Evolutionary conservation across 2,329 filamentous ascomycete species (phyloP).

Genomic region (Ophiostoma montium): DNA sequence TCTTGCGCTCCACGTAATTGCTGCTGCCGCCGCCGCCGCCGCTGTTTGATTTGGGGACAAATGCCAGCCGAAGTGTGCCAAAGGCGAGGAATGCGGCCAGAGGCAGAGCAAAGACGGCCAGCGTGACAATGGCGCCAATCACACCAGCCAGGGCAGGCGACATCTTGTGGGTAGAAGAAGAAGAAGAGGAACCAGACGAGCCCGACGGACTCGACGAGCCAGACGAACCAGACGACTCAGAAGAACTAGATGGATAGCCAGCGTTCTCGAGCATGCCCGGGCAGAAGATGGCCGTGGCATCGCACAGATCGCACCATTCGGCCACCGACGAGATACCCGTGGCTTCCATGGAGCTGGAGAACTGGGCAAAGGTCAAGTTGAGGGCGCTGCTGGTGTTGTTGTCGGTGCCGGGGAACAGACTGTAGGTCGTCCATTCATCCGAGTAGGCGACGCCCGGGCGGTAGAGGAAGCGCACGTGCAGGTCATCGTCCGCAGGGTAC

Average conservation of each 20-base stretch:
- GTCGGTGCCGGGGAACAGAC: slow-evolving; percentile 23
- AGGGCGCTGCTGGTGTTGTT: slow-evolving; percentile 18
- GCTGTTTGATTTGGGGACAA: slow-evolving; percentile 3
- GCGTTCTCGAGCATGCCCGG: slow-evolving; percentile 5
- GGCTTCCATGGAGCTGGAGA: slow-evolving; percentile 23
- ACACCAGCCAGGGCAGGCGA: slow-evolving; percentile 29
- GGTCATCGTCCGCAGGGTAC: slow-evolving; percentile 22
- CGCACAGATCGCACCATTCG: slow-evolving; percentile 33
- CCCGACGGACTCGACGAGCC: background rate
- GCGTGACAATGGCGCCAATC: slow-evolving; percentile 29
- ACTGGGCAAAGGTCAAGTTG: slow-evolving; percentile 25
- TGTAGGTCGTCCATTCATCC: background rate
- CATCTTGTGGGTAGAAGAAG: slow-evolving; percentile 12
- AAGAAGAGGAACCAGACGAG: background rate
- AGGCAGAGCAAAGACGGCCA: slow-evolving; percentile 20
- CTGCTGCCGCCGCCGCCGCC: background rate
- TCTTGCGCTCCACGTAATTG: no score
- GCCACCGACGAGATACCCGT: slow-evolving; percentile 21
- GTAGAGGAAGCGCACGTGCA: slow-evolving; percentile 44
- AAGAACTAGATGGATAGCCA: background rate
- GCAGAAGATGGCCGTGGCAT: slow-evolving; percentile 26
- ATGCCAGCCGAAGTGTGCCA: slow-evolving; percentile 18
- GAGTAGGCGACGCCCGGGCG: slow-evolving; percentile 18
- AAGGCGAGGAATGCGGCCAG: slow-evolving; percentile 13
- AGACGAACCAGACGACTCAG: background rate